These are phyloP conservation scores for Tetracentron sinense DNA, from an alignment of 164 flowering plant genomes.

Conservation along the genomic window DNA sequence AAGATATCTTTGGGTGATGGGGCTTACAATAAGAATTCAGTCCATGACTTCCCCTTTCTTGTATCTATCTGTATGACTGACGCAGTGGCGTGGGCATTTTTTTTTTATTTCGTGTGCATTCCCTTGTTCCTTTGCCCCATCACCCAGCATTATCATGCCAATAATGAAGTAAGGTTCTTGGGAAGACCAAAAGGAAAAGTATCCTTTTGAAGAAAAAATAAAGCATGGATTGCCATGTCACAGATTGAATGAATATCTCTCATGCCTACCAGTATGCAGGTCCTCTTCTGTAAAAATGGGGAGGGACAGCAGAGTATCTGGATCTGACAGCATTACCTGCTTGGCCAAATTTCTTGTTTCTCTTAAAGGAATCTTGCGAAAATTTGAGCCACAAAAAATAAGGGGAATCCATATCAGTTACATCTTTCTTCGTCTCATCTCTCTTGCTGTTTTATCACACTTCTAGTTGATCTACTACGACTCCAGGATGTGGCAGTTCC, in stretches of 20 bases:
- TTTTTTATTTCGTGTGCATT: too few relatives aligned
- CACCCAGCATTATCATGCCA: constrained; percentile 7
- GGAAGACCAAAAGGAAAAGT: constrained; percentile 13
- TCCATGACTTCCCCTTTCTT: not conserved
- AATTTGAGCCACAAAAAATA: constrained; percentile 8
- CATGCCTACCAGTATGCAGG: constrained; percentile 19
- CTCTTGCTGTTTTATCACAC: constrained; percentile 8
- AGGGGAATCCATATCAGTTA: constrained; percentile 13
- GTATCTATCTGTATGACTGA: not conserved
- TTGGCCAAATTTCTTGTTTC: constrained; percentile 9
- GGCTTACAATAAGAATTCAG: constrained; percentile 17
- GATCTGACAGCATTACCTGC: constrained; percentile 9
- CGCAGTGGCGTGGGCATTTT: too few relatives aligned
- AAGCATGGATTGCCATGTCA: constrained; percentile 27
- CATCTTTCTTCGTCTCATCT: constrained; percentile 10
- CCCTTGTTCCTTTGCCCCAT: constrained; percentile 15
- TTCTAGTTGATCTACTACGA: constrained; percentile 29
- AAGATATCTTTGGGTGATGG: constrained; percentile 12
- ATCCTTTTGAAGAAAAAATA: constrained; percentile 17
- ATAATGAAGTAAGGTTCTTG: constrained; percentile 16
- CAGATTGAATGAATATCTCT: constrained; percentile 28
- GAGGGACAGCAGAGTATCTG: constrained; percentile 13
- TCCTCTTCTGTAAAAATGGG: constrained; percentile 7
- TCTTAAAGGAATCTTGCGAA: constrained; percentile 16
- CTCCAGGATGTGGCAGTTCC: constrained; percentile 87